Conservation (phyloP, 345 rosid genomes). For the Hibiscus syriacus region DNA sequence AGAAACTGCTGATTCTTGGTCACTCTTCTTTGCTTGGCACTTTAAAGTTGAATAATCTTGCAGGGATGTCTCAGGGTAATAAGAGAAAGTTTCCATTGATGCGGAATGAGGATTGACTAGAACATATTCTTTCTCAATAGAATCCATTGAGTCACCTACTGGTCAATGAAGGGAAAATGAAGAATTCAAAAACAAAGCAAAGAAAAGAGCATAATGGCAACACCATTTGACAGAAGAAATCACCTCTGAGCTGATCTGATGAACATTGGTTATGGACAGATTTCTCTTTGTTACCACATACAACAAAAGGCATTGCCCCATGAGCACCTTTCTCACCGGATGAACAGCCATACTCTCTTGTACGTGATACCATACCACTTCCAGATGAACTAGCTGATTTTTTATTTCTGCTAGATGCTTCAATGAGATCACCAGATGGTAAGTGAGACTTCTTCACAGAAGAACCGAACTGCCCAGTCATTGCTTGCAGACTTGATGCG, state of each 20-base stretch:
- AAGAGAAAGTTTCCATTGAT: constrained; percentile 53
- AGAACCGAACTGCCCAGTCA: constrained; percentile 23
- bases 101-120: constrained; percentile 47
- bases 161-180: constrained; percentile 17
- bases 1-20: constrained; percentile 23
- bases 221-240: constrained; percentile 7
- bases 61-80: constrained; percentile 43
- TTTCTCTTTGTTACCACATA: constrained; percentile 26
- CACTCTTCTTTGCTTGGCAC: constrained; percentile 31
- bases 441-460: constrained; percentile 29
- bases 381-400: constrained; percentile 21
- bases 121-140: constrained; percentile 71
- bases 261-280: constrained; percentile 29
- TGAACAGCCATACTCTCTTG: too few species aligned
- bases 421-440: constrained; percentile 10
- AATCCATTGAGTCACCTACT: constrained; percentile 53
- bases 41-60: constrained; percentile 35
- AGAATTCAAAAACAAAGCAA: background rate
- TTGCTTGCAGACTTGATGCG: constrained; percentile 14
- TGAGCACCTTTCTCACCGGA: constrained; percentile 9
- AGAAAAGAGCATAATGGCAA: background rate
- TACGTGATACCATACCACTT: constrained; percentile 18
- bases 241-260: constrained; percentile 38
- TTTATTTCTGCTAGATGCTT: constrained; percentile 11
- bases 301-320: constrained; percentile 14